These are phyloP conservation scores for Trametes cinnabarina DNA, from an alignment of 768 basidiomycete species.

Conservation along the genomic window DNA sequence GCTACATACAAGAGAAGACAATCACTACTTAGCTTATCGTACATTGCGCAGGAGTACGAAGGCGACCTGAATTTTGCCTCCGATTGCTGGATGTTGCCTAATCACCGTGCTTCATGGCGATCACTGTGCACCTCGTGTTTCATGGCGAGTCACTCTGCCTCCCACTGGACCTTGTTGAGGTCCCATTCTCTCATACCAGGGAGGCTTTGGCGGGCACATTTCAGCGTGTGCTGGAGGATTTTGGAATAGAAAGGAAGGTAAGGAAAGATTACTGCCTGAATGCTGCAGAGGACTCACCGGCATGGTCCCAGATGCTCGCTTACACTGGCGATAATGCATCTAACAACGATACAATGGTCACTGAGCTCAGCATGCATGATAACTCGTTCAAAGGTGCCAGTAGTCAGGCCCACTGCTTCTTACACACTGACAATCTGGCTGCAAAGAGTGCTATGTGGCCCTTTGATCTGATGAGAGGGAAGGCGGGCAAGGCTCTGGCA, in stretches of 20 bases:
- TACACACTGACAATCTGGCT: constrained; percentile 15
- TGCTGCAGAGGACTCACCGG: too few species aligned
- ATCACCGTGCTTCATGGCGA: constrained; percentile 33
- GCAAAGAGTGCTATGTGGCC: constrained; percentile 7
- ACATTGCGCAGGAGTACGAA: constrained; percentile 35
- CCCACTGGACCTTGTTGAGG: constrained; percentile 39
- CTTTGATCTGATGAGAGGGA: constrained; percentile 6
- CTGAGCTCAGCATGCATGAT: constrained; percentile 3
- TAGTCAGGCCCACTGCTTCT: constrained; percentile 13
- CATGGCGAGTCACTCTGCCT: constrained; percentile 29
- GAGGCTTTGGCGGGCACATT: constrained; percentile 36
- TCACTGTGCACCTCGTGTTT: constrained; percentile 35
- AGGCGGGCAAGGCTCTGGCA: background rate
- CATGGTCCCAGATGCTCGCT: too few species aligned
- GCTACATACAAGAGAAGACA: constrained; percentile 24
- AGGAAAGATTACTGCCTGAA: background rate
- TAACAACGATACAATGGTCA: constrained; percentile 18
- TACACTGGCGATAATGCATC: too few species aligned
- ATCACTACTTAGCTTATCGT: constrained; percentile 32
- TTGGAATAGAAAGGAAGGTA: constrained; percentile 36
- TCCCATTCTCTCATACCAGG: constrained; percentile 35
- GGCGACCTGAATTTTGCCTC: constrained; percentile 34
- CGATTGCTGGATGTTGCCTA: constrained; percentile 40
- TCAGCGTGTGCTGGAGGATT: constrained; percentile 33
- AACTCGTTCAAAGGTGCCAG: background rate